Conservation (phyloP, 2,329 filamentous ascomycete species). For the Colletotrichum spaethianum region DNA sequence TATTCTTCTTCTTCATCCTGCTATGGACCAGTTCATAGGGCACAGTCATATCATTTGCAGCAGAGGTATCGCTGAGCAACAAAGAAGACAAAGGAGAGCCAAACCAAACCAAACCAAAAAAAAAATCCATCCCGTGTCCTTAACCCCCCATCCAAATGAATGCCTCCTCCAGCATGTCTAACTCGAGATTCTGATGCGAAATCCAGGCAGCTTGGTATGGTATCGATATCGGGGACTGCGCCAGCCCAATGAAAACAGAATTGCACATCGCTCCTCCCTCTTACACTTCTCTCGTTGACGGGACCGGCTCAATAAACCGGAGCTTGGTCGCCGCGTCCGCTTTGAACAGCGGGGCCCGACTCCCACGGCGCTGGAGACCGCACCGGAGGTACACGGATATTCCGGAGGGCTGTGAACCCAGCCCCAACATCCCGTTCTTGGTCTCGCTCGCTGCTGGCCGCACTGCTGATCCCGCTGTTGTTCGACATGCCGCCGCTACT, state of each 20-base stretch:
- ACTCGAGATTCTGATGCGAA: slow-evolving; percentile 15
- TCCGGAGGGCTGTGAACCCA: slow-evolving; percentile 39
- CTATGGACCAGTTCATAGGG: neutral
- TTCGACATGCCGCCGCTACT: slow-evolving; percentile 55
- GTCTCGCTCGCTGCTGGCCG: slow-evolving; percentile 39
- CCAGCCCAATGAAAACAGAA: slow-evolving; percentile 19
- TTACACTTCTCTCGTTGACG: neutral
- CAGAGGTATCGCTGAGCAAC: slow-evolving; percentile 37
- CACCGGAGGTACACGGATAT: slow-evolving; percentile 38
- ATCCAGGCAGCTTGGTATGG: slow-evolving; percentile 28
- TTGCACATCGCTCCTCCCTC: neutral
- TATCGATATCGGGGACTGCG: slow-evolving; percentile 36
- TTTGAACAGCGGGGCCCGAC: slow-evolving; percentile 27
- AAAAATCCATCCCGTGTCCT: slow-evolving; percentile 4
- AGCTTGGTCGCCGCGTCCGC: slow-evolving; percentile 36
- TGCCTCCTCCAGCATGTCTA: slow-evolving; percentile 10
- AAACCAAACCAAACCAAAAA: too few species aligned
- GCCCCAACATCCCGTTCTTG: slow-evolving; percentile 35
- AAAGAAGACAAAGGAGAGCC: slow-evolving; percentile 1
- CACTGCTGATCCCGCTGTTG: slow-evolving; percentile 50
- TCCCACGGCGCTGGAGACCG: slow-evolving; percentile 39
- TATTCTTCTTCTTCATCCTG: slow-evolving; percentile 5
- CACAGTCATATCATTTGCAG: slow-evolving; percentile 16
- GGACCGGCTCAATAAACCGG: slow-evolving; percentile 33
- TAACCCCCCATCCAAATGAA: neutral